Percentiles rank a stretch among this genome's conserved stretches.
phyloP scores from a whole-genome alignment of 2,329 filamentous ascomycete genomes.

The Basipetospora chlamydospora region DNA sequence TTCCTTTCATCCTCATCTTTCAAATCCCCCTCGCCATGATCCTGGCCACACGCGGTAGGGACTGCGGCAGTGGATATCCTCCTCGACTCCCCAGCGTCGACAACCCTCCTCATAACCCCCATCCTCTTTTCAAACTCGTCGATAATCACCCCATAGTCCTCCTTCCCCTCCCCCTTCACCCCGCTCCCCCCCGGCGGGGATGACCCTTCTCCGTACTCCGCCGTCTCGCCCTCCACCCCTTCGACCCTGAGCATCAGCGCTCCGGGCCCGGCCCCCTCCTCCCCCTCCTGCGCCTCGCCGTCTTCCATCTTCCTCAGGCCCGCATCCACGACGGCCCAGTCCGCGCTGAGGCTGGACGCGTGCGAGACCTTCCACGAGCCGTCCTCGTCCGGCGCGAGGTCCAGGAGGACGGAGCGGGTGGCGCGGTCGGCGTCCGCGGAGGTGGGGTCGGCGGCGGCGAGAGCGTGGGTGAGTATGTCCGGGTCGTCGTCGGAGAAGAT shows the following conservation, averaged over 20 bases:
- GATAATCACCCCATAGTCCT: constrained; percentile 36
- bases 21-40: neutral
- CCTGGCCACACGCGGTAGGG: neutral
- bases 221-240: constrained; percentile 26
- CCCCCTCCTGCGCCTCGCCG: constrained; percentile 15
- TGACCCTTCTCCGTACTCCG: no score
- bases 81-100: constrained; percentile 29
- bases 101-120: constrained; percentile 36
- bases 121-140: constrained; percentile 45
- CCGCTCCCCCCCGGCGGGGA: constrained; percentile 3
- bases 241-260: constrained; percentile 49
- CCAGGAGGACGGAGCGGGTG: constrained; percentile 38
- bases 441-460: constrained; percentile 20
- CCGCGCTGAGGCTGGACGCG: constrained; percentile 56
- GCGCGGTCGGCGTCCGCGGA: constrained; percentile 7
- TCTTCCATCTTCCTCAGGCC: constrained; percentile 29
- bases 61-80: neutral
- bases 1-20: neutral
- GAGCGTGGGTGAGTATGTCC: constrained; percentile 57
- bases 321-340: constrained; percentile 49
- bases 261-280: constrained; percentile 18
- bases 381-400: constrained; percentile 28
- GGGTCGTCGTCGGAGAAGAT: constrained; percentile 86
- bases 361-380: constrained; percentile 42
- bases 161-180: constrained; percentile 16